Base-by-base conservation (phyloP, 257 asterid species). In the Solanum ahanhuiri region DNA sequence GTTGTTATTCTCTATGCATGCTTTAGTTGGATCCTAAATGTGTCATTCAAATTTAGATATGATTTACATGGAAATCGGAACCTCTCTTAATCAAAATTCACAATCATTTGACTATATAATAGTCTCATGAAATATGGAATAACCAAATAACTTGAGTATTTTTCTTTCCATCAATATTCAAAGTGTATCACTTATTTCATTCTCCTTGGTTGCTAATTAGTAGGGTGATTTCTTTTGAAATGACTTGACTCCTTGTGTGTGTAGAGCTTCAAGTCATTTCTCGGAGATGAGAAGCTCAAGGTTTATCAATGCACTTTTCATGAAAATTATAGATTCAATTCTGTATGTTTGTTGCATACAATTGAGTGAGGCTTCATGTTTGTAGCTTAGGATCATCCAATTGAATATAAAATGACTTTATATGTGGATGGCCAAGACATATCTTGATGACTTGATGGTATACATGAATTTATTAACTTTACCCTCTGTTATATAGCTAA, bases 211-310 rank as follows among this genome's bases (percentile, higher is more conserved):
- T 77, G 37, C 37, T 25, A 25, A 28, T 79, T 25, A 43, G 83
- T 39, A 45, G 23, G 25, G 39, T n/a, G 64, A 20, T 75, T 45
- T 30, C 23, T 43, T 48, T 22, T 51, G 18, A 66, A 79, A 23
- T 45, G 60, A 25, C 81, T 37, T 85, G 82, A 82, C 15, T 87
- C 45, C 86, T 84, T 88, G 34, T 58, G 45, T 90, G 39, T 90
- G 90, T 94, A 95, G 98, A 95, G 98, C 92, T 87, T 95, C 91
- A 95, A 93, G 94, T 43, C 96, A 28, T 93, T 64, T 88, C 95
- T 97, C 72, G 97, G 98, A 83, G 98, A 97, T 7, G 96, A 95
- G 48, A 97, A 95, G 87, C 98, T 97, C 90, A 93, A 93, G 98
- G 98, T 94, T 84, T 87, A 91, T 66, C 86, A 43, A 79, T 83